A percentile compares a stretch with the other conserved stretches of the same genome.
These are phyloP conservation scores for Herpetospermum pedunculosum DNA, from an alignment of 306 rosid genomes.

Conservation along the genomic window DNA sequence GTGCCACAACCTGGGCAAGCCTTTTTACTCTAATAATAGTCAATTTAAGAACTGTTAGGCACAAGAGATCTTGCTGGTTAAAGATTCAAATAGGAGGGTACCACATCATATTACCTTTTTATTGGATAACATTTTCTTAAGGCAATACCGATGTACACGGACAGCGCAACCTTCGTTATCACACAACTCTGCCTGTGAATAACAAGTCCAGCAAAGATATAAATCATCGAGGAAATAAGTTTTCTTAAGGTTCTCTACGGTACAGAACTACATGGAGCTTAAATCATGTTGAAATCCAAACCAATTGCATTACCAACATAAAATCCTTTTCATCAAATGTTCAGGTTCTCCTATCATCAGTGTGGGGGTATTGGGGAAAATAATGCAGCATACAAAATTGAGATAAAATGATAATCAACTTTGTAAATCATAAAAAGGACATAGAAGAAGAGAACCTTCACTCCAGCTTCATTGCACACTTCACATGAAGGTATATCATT, in stretches of 20 bases:
- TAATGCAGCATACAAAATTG: neutral
- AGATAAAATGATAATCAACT: conserved; percentile 10
- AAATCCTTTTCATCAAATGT: neutral
- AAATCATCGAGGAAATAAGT: neutral
- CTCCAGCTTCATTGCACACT: conserved; percentile 92
- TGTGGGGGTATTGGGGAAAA: neutral
- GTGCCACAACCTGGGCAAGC: conserved; percentile 63
- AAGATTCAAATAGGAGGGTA: neutral
- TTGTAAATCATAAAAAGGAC: neutral
- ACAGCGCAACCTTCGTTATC: conserved; percentile 49
- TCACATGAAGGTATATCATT: conserved; percentile 68
- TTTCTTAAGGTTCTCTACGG: neutral
- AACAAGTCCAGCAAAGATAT: neutral
- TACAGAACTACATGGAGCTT: neutral
- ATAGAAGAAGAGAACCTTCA: conserved; percentile 44
- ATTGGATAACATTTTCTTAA: conserved; percentile 44
- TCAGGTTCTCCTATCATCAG: neutral
- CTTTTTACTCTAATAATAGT: conserved; percentile 34
- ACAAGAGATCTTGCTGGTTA: neutral
- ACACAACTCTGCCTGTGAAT: conserved; percentile 64
- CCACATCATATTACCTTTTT: conserved; percentile 35
- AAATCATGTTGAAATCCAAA: neutral
- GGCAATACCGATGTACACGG: conserved; percentile 69
- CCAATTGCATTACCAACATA: neutral
- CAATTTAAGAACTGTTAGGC: neutral